Evolutionary conservation across 164 flowering plant genomes (phyloP).

Genomic region (Piper betle): DNA sequence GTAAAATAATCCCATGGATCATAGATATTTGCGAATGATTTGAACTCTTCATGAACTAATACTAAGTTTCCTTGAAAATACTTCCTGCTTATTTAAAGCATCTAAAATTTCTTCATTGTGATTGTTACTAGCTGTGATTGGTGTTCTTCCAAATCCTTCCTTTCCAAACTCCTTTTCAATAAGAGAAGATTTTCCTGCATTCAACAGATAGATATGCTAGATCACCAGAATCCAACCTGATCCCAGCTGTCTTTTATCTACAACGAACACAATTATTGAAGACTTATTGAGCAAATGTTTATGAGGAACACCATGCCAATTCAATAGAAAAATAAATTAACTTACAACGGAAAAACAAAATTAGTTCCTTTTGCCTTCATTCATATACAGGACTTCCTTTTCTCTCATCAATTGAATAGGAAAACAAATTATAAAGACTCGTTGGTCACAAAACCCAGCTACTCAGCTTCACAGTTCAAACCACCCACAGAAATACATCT

Average conservation of each 20-base stretch:
- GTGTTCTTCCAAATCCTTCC: conserved; percentile 60
- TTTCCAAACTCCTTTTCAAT: conserved; percentile 78
- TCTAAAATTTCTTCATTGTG: conserved; percentile 97
- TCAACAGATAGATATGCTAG: conserved; percentile 85
- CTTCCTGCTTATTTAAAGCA: conserved; percentile 92
- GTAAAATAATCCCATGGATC: neutral
- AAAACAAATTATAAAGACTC: too few relatives aligned
- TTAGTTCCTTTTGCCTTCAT: too few relatives aligned
- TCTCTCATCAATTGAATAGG: too few relatives aligned
- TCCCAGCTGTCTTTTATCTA: conserved; percentile 89
- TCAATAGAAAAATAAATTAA: too few relatives aligned
- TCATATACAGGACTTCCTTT: too few relatives aligned
- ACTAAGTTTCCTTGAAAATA: neutral
- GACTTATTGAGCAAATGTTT: too few relatives aligned
- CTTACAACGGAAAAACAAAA: too few relatives aligned
- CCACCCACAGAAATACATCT: neutral
- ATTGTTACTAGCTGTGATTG: conserved; percentile 95
- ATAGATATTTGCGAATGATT: neutral
- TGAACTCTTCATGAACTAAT: too few relatives aligned
- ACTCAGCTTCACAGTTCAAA: too few relatives aligned
- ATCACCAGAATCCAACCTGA: conserved; percentile 96
- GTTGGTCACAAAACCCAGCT: too few relatives aligned
- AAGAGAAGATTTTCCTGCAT: conserved; percentile 61
- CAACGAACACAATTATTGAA: conserved; percentile 2
- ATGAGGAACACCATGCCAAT: too few relatives aligned